Base-by-base conservation (phyloP, 2,329 filamentous ascomycete species). In the Pseudogymnoascus sp. region DNA sequence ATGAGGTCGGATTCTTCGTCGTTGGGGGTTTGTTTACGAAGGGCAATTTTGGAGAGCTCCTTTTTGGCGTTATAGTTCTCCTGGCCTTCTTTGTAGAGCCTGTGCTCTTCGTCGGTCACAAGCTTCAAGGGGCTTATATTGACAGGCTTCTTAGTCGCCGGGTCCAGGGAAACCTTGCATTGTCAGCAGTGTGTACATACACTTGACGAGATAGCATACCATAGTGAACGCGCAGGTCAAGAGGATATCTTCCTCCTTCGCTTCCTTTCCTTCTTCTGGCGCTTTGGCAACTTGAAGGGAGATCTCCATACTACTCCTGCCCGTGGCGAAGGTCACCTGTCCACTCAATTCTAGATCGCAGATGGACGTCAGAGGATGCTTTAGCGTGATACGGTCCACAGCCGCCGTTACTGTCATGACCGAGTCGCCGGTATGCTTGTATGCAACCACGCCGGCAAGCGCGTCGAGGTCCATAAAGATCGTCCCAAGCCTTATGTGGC, bases 191-290 rank as follows among this genome's bases (percentile, higher is more conserved):
- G 31, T 4, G n/a, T 21, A 19, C 3, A 37, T 11, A 23, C 15
- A 15, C 23, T 17, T 1, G 15, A 7, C 7, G 9, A 53, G 19
- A 64, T 33, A 9, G 37, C 31, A 19, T 2, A 89, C 88, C 88
- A 90, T 90, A 0, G 87, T 90, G 70, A 89, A 89, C 7, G 85
- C 83, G 73, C 87, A 89, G n/a, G 85, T 88, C 73, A 90, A 82
- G 63, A 89, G 73, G 0, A 89, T 77, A 71, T 89, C 87, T 46
- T 87, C 82, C 1, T 83, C 78, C 66, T 80, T 80, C 13, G 77
- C 75, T 37, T 75, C 70, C 66, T 83, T 73, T 3, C 83, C 85
- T 44, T 79, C 73, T 59, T 78, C 75, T 0, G 83, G 83, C 1
- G 81, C 84, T 74, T 86, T 88, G 4, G 85, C 83, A 59, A 89